A percentile compares a stretch with the other conserved stretches of the same genome.
Conservation (phyloP, 1,284 basidiomycete species). For the Ustilago crameri region DNA sequence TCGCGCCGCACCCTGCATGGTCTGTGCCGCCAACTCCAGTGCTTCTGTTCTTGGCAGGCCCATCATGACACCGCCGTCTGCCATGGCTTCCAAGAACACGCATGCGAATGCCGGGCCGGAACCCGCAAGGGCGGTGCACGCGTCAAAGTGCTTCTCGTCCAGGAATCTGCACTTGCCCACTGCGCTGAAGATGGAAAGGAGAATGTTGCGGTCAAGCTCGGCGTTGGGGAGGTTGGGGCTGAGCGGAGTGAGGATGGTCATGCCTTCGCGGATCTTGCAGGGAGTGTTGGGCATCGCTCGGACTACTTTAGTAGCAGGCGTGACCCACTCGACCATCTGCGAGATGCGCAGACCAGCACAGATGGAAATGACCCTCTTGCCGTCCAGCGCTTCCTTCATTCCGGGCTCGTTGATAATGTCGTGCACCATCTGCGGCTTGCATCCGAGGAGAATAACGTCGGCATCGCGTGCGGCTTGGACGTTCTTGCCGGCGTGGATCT, state of each 20-base stretch:
- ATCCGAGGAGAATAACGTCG: conserved; percentile 79
- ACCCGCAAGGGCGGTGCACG: conserved; percentile 94
- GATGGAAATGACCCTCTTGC: conserved; percentile 94
- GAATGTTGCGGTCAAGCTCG: conserved; percentile 49
- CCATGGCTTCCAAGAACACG: conserved; percentile 97
- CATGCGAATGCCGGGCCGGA: conserved; percentile 97
- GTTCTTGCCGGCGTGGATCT: conserved; percentile 77
- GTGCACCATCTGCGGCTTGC: conserved; percentile 88
- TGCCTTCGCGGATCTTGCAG: conserved; percentile 74
- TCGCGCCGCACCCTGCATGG: conserved; percentile 93
- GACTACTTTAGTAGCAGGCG: conserved; percentile 82
- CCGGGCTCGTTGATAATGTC: conserved; percentile 80
- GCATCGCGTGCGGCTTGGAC: conserved; percentile 78
- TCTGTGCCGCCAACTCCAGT: conserved; percentile 93
- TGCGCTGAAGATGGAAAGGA: conserved; percentile 63
- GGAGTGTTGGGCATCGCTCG: conserved; percentile 99
- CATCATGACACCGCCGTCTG: conserved; percentile 99
- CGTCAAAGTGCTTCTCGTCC: conserved; percentile 81
- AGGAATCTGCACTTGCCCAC: conserved; percentile 63
- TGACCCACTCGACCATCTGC: conserved; percentile 82
- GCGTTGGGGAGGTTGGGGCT: conserved; percentile 37
- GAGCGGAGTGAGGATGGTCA: conserved; percentile 65
- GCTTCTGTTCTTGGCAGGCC: conserved; percentile 93
- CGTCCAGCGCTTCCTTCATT: conserved; percentile 85
- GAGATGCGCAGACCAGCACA: conserved; percentile 91